Evolutionary conservation across 495 filamentous ascomycete genomes (phyloP).

Genomic region (Aspergillus olivimuriae): DNA sequence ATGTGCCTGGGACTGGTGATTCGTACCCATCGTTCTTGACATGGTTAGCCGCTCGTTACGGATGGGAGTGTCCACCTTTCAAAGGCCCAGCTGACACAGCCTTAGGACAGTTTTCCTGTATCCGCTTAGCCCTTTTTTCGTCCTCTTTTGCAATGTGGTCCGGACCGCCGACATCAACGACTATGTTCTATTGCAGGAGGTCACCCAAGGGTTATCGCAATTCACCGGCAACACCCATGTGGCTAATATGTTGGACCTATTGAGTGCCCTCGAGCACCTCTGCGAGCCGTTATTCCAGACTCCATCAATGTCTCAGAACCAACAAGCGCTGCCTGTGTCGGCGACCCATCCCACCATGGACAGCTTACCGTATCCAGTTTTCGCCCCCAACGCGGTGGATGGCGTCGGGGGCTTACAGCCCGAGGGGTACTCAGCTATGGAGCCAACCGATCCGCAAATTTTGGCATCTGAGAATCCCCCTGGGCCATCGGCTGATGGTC

Average conservation of each 20-base stretch:
- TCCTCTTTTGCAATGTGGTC: constrained; percentile 28
- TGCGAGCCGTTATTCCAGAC: constrained; percentile 20
- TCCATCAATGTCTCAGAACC: too few species aligned
- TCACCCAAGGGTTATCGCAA: constrained; percentile 17
- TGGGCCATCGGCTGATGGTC: constrained; percentile 15
- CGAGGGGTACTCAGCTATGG: not conserved
- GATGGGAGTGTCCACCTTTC: not conserved
- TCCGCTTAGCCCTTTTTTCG: constrained; percentile 26
- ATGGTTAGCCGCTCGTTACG: constrained; percentile 16
- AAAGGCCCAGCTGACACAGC: not conserved
- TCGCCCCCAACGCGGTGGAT: not conserved
- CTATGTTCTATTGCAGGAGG: constrained; percentile 19
- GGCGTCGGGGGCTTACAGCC: not conserved
- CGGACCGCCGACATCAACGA: constrained; percentile 18
- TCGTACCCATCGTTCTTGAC: constrained; percentile 25
- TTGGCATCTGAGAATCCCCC: too few species aligned
- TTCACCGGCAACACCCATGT: constrained; percentile 20
- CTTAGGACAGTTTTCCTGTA: constrained; percentile 24
- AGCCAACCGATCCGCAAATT: not conserved
- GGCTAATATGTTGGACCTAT: constrained; percentile 14
- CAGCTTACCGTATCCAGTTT: not conserved
- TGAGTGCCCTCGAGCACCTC: constrained; percentile 16
- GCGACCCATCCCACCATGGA: not conserved
- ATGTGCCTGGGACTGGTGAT: constrained; percentile 18
- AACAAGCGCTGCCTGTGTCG: not conserved